Percentiles rank a stretch among this genome's conserved stretches.
phyloP scores from a whole-genome alignment of 2,329 filamentous ascomycete genomes.

The Clonostachys sp. region DNA sequence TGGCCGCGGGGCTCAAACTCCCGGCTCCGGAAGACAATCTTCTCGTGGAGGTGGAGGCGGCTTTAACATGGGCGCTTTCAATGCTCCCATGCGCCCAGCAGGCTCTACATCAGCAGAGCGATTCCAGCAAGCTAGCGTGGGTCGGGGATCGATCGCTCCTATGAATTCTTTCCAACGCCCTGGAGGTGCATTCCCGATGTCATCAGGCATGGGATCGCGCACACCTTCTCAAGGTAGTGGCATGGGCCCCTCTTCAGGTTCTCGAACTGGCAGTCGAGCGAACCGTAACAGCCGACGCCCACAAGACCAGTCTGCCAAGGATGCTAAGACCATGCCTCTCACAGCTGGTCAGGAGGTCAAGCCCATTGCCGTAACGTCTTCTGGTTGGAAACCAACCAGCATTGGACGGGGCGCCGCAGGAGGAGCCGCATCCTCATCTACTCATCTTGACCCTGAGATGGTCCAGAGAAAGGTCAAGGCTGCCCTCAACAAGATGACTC shows the following conservation, averaged over 20 bases:
- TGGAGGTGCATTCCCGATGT: constrained; percentile 58
- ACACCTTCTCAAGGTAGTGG: constrained; percentile 50
- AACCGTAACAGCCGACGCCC: constrained; percentile 61
- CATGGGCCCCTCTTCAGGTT: constrained; percentile 66
- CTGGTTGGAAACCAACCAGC: constrained; percentile 86
- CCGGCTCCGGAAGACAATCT: constrained; percentile 41
- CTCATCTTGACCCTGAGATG: constrained; percentile 79
- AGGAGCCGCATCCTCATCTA: constrained; percentile 31
- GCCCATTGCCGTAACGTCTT: constrained; percentile 66
- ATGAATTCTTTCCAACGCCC: constrained; percentile 34
- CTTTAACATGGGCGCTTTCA: constrained; percentile 68
- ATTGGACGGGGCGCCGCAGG: constrained; percentile 39
- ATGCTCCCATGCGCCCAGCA: constrained; percentile 54
- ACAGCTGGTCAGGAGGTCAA: constrained; percentile 80
- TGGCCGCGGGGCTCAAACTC: constrained; percentile 43
- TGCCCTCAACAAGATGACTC: constrained; percentile 99
- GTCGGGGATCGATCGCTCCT: constrained; percentile 36
- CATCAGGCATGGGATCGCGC: constrained; percentile 56
- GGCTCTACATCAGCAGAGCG: constrained; percentile 76
- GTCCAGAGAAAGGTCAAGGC: constrained; percentile 99
- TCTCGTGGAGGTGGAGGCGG: constrained; percentile 47
- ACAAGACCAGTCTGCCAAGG: constrained; percentile 60
- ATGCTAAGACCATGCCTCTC: constrained; percentile 85
- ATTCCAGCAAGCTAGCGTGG: constrained; percentile 60
- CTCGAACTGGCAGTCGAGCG: constrained; percentile 58